Base-by-base conservation (phyloP, 2,329 filamentous ascomycete species). In the Sporothrix luriei region DNA sequence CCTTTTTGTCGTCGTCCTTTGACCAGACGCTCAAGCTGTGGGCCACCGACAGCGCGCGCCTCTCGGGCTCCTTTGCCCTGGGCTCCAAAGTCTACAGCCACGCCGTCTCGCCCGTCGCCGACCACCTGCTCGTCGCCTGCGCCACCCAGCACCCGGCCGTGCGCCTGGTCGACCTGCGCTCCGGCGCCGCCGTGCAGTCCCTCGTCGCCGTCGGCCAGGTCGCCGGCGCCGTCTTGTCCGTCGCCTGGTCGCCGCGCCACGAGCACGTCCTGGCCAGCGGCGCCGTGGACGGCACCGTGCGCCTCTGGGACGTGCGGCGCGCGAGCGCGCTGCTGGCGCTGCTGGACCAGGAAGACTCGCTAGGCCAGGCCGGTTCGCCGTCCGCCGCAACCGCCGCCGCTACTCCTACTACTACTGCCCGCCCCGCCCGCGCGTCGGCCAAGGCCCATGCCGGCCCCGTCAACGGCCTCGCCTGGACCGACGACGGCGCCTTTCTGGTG, bases 231-330 rank as follows among this genome's bases (percentile, higher is more conserved):
- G 85, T 93, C 0, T 80, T 93, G 5, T 86, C 89, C 0, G 83
- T 91, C 0, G 85, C 88, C 4, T 98, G 95, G 95, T 94, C 92
- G 69, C 94, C 94, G 0, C 86, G 87, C 5, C 84, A 90, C 62
- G 91, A 94, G 61, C 87, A 97, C 76, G 83, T 96, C 4, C 85
- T 98, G 2, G 92, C 91, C 11, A 94, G 91, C 66, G 93, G 92
- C 0, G 91, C 92, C n/a, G 87, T 89, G 0, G 94, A 98, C 76
- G 94, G 94, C 24, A 90, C 88, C 11, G 88, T 94, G 2, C 87
- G 93, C 26, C 82, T 97, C 48, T 98, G 94, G 90, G 94, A 98
- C 77, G 87, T 97, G 33, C 86, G 94, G 3, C 88, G 91, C 43
- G 91, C 92, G 40, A 90, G 90, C 24, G 90, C 89, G 7, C 87